Conservation (phyloP, 768 basidiomycete genomes). For the Trametes punicea region DNA sequence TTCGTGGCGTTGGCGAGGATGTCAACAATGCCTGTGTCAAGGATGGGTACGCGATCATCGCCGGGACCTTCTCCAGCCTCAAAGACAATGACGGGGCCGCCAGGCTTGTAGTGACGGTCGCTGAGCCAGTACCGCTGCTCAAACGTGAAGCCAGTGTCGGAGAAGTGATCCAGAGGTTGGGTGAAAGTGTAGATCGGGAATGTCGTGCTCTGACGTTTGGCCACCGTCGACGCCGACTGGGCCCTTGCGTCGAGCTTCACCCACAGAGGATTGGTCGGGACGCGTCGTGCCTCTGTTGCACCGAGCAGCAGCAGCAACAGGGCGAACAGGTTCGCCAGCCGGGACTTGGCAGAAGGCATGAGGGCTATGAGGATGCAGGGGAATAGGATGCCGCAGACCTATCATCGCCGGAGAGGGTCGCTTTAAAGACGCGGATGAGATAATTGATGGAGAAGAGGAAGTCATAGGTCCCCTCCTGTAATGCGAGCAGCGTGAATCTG, state of each 20-base stretch:
- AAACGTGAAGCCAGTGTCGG: constrained; percentile 60
- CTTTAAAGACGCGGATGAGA: neutral
- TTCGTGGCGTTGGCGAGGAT: constrained; percentile 80
- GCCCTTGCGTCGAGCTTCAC: constrained; percentile 6
- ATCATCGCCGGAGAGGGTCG: neutral
- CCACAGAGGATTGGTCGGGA: constrained; percentile 1
- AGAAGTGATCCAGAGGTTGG: constrained; percentile 84
- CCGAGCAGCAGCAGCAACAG: neutral
- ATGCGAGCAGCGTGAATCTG: too few relatives aligned
- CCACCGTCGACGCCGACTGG: neutral
- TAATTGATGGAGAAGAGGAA: too few relatives aligned
- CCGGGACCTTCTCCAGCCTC: constrained; percentile 91
- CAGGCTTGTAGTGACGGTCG: constrained; percentile 66
- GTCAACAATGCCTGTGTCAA: constrained; percentile 64
- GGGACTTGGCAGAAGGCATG: neutral
- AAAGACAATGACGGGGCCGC: constrained; percentile 76
- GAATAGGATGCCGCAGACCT: too few relatives aligned
- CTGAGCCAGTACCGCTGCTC: constrained; percentile 89
- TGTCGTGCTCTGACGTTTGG: constrained; percentile 25
- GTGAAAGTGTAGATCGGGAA: constrained; percentile 67
- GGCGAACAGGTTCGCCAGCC: neutral
- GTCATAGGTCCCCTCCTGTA: too few relatives aligned
- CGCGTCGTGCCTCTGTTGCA: neutral
- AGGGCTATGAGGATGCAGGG: neutral
- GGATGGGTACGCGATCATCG: constrained; percentile 46